phyloP scores from a whole-genome alignment of 2,329 filamentous ascomycete species.

The Fusarium humuli region DNA sequence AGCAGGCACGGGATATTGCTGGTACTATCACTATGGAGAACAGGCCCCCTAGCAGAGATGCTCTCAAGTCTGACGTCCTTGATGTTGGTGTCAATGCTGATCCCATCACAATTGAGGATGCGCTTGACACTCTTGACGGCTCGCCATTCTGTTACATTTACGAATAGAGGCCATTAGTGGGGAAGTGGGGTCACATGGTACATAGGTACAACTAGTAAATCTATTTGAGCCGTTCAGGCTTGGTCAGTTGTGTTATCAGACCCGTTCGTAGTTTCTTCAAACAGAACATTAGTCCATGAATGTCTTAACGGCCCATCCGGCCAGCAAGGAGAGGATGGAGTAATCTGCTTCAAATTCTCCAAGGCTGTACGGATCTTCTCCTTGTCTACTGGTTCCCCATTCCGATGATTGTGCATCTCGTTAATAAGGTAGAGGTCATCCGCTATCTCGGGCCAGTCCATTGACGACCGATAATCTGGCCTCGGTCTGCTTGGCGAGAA shows the following conservation, averaged over 20 bases:
- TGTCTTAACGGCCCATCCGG: neutral
- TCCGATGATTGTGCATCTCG: neutral
- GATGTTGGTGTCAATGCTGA: constrained; percentile 5
- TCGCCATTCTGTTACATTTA: constrained; percentile 8
- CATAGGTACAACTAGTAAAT: neutral
- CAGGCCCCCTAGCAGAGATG: constrained; percentile 5
- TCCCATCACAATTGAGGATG: neutral
- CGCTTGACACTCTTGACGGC: neutral
- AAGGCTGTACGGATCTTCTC: neutral
- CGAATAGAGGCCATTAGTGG: neutral
- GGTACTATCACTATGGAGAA: constrained; percentile 21
- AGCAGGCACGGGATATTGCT: constrained; percentile 2
- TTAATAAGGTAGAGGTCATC: neutral
- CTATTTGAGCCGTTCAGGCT: neutral
- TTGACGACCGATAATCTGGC: neutral
- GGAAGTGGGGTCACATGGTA: too few species aligned
- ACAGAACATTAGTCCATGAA: neutral
- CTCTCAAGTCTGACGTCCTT: neutral
- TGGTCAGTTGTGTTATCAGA: neutral
- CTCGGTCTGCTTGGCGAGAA: too few species aligned
- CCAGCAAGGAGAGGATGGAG: neutral
- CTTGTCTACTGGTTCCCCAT: neutral
- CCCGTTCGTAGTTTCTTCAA: neutral
- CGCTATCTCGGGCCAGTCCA: constrained; percentile 14
- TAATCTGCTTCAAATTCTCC: neutral